A percentile compares a stretch with the other conserved stretches of the same genome.
Conservation (phyloP, 495 filamentous ascomycete genomes). For the Bacidia gigantensis region DNA sequence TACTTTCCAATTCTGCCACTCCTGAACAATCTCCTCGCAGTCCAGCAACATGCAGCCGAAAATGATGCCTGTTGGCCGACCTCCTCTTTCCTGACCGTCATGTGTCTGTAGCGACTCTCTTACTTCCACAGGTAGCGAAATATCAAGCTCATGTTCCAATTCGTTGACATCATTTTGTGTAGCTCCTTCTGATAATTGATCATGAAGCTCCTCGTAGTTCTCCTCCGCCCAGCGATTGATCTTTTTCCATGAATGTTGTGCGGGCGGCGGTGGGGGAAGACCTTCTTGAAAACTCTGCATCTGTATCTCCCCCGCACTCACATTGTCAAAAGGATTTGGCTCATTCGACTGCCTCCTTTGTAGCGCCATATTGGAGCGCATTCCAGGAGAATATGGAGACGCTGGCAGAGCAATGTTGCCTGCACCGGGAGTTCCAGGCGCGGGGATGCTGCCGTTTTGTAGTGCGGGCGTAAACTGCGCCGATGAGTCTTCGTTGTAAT, state of each 20-base stretch:
- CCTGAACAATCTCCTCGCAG: constrained; percentile 95
- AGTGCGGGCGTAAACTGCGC: constrained; percentile 41
- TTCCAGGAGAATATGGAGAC: constrained; percentile 76
- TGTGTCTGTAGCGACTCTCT: constrained; percentile 83
- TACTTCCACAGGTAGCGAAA: constrained; percentile 83
- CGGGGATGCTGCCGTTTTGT: constrained; percentile 44
- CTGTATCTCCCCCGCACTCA: constrained; percentile 71
- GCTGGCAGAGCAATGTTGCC: constrained; percentile 30
- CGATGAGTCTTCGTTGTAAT: constrained; percentile 50
- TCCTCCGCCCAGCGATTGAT: constrained; percentile 91
- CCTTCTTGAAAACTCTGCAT: constrained; percentile 95
- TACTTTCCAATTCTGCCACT: constrained; percentile 91
- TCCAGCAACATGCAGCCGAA: constrained; percentile 93
- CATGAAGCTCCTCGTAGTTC: constrained; percentile 86
- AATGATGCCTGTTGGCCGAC: constrained; percentile 79
- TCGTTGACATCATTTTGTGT: constrained; percentile 95
- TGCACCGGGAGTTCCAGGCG: constrained; percentile 39
- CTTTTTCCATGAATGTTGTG: constrained; percentile 78
- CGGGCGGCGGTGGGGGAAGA: constrained; percentile 74
- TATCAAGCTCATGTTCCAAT: constrained; percentile 89
- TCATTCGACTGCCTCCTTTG: constrained; percentile 39
- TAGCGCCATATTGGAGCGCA: constrained; percentile 57
- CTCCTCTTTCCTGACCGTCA: constrained; percentile 91
- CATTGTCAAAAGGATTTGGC: constrained; percentile 47
- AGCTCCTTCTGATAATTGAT: constrained; percentile 82